Base-by-base conservation (phyloP, 1,284 basidiomycete species). In the Trametes versicolor region DNA sequence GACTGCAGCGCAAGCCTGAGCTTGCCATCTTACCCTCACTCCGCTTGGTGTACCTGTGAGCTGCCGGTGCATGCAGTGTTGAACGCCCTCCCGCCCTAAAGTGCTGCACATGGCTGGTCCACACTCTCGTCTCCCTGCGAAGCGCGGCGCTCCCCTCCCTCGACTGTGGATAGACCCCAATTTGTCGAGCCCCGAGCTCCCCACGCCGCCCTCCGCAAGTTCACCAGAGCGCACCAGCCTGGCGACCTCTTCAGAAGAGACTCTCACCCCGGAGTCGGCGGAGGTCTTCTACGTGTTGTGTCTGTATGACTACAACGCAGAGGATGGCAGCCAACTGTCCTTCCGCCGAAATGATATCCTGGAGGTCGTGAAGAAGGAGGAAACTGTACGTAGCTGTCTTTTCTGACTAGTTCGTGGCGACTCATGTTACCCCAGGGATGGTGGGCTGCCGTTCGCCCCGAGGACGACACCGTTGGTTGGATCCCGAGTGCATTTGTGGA, bases 371-470 rank as follows among this genome's bases (percentile, higher is more conserved):
- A 87, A 86, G 75, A 81, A 83, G 73, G 90, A 92, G 74, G 81
- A 83, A n/a, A 85, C 86, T 4, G 76, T 77, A 41, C 66, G 75
- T 58, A 9, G 36, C 25, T 17, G 10, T 19, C n/a, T 10, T 19
- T 21, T 47, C 41, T 41, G 9, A 12, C 5, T 29, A 17, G 54
- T 23, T 8, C 25, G 29, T 49, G 23, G 27, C 32, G 9, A 29
- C 57, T 41, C 23, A 60, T 21, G 19, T 17, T 32, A 23, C n/a
- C n/a, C 6, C 54, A 77, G 76, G 91, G 92, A 8, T 93, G 91
- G 91, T 93, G 90, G 90, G 91, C 89, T 32, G 92, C 91, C 34
- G 83, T 89, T 75, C 82, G 85, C n/a, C 78, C 77, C 10, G 82
- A 83, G 48, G 81, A 80, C 12, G 78, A 82, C 58, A 75, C 76